Percentiles rank a stretch among this genome's conserved stretches.
Conservation (phyloP, 2,329 filamentous ascomycete species). For the Thielaviopsis populi region DNA sequence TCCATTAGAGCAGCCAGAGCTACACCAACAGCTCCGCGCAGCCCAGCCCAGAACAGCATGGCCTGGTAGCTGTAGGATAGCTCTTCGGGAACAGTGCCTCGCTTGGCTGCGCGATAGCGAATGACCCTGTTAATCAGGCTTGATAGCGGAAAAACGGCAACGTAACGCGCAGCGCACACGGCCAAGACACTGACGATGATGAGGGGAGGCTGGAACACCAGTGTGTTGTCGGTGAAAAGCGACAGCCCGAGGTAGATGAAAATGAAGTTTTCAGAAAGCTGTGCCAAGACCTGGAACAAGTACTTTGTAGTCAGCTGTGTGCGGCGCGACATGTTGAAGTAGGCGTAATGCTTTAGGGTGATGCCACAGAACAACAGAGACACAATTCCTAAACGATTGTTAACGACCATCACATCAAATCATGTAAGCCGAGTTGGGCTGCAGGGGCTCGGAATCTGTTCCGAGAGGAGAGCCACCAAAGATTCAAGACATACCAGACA, state of each 20-base stretch:
- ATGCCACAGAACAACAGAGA: slow-evolving; percentile 95
- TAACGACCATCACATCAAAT: neutral
- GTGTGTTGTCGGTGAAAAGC: slow-evolving; percentile 75
- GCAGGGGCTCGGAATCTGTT: neutral
- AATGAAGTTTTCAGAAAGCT: slow-evolving; percentile 97
- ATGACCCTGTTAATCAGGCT: slow-evolving; percentile 85
- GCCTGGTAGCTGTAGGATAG: slow-evolving; percentile 89
- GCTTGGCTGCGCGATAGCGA: slow-evolving; percentile 63
- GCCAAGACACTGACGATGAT: slow-evolving; percentile 86
- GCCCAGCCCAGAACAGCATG: slow-evolving; percentile 99
- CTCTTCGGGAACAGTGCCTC: slow-evolving; percentile 62
- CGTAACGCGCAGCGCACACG: slow-evolving; percentile 83
- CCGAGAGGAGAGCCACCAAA: neutral
- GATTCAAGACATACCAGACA: slow-evolving; percentile 58
- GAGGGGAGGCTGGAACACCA: slow-evolving; percentile 86
- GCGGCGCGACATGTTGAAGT: slow-evolving; percentile 98
- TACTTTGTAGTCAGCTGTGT: slow-evolving; percentile 98
- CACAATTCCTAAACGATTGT: slow-evolving; percentile 56
- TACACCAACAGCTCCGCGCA: slow-evolving; percentile 89
- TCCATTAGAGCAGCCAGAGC: slow-evolving; percentile 79
- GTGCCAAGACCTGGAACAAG: slow-evolving; percentile 84
- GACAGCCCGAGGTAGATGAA: slow-evolving; percentile 97
- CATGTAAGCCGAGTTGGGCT: neutral
- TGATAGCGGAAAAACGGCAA: slow-evolving; percentile 87
- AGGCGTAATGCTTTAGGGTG: slow-evolving; percentile 95